Evolutionary conservation across 2,329 filamentous ascomycete genomes (phyloP).

Genomic region (Hansfordia pulvinata): DNA sequence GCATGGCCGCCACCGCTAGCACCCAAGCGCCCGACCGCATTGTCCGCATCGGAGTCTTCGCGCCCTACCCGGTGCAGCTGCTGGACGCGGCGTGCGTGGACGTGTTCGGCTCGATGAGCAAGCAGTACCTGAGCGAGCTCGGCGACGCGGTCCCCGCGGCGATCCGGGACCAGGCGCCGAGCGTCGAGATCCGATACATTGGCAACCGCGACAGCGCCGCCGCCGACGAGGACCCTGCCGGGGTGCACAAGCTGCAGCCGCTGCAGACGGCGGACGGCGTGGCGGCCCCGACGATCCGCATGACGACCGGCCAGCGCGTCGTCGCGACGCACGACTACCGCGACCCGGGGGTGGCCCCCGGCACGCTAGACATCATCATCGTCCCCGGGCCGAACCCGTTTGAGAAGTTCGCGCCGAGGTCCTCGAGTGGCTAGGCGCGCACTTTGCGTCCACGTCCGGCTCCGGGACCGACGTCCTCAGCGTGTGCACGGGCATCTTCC

Average conservation of each 20-base stretch:
- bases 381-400: slow-evolving; percentile 35
- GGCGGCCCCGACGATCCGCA: slow-evolving; percentile 20
- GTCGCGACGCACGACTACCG: slow-evolving; percentile 27
- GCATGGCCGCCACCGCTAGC: too few species aligned
- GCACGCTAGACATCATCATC: slow-evolving; percentile 34
- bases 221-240: too few species aligned
- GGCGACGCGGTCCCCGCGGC: slow-evolving; percentile 19
- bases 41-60: slow-evolving; percentile 36
- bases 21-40: too few species aligned
- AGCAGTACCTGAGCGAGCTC: slow-evolving; percentile 25
- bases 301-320: slow-evolving; percentile 26
- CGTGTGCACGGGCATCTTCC: slow-evolving; percentile 34
- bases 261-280: too few species aligned
- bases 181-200: slow-evolving; percentile 31
- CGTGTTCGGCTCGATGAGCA: slow-evolving; percentile 29
- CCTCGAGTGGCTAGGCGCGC: slow-evolving; percentile 27
- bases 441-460: slow-evolving; percentile 21
- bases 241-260: too few species aligned
- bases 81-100: slow-evolving; percentile 37
- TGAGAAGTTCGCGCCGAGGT: slow-evolving; percentile 16
- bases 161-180: slow-evolving; percentile 25
- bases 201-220: too few species aligned
- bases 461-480: slow-evolving; percentile 31
- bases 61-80: slow-evolving; percentile 30
- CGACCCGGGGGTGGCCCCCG: slow-evolving; percentile 32